A percentile compares a stretch with the other conserved stretches of the same genome.
These are phyloP conservation scores for Enteropsectra breve DNA, from an alignment of 371 early-diverging fungal genomes.

Conservation along the genomic window DNA sequence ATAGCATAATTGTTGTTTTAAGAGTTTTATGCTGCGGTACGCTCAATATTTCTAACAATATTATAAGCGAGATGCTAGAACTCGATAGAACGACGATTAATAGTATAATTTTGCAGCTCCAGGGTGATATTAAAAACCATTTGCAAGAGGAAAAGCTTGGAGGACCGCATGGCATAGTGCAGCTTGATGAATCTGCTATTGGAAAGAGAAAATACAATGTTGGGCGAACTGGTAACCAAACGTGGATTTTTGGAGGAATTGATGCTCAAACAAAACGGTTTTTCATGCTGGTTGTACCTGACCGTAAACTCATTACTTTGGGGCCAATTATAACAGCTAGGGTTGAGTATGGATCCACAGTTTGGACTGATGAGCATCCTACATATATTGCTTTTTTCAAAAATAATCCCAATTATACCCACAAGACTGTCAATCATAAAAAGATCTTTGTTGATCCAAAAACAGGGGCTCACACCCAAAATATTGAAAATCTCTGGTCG, in stretches of 20 bases:
- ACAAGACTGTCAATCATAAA: constrained; percentile 16
- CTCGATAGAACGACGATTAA: background rate
- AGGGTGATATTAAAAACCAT: background rate
- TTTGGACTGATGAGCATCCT: background rate
- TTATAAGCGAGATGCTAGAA: background rate
- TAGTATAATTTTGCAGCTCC: background rate
- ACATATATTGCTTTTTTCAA: background rate
- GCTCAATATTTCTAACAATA: background rate
- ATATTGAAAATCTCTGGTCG: constrained; percentile 5
- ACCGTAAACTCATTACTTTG: background rate
- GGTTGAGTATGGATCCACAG: background rate
- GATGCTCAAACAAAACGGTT: background rate
- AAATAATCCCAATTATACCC: background rate
- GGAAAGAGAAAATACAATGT: background rate
- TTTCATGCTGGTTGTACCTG: background rate
- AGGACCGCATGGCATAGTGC: background rate
- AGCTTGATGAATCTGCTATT: constrained; percentile 12
- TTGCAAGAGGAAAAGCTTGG: constrained; percentile 5
- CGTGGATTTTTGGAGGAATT: background rate
- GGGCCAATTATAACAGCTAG: background rate
- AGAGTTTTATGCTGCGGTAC: background rate
- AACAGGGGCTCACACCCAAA: constrained; percentile 24
- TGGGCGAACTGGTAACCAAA: background rate
- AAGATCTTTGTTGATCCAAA: constrained; percentile 2
- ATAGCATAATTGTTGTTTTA: background rate